Evolutionary conservation across 129 eudicot species (phyloP).

Genomic region (Gnaphalium uliginosum): DNA sequence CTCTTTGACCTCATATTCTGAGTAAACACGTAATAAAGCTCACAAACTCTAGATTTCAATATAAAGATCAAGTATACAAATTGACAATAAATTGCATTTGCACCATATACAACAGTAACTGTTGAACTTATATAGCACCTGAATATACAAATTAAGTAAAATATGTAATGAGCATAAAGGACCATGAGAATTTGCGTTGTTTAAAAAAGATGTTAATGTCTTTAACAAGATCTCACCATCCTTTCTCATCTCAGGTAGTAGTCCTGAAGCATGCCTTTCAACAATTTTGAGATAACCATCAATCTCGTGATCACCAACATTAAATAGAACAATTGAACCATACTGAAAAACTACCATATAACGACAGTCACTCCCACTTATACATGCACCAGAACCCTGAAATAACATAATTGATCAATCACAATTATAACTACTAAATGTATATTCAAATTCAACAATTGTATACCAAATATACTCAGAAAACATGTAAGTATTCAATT

Average conservation of each 20-base stretch:
- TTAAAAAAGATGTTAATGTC: constrained; percentile 30
- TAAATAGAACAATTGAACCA: constrained; percentile 89
- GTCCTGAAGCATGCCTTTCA: constrained; percentile 74
- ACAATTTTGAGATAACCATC: constrained; percentile 88
- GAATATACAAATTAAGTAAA: background rate
- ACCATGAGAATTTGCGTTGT: background rate
- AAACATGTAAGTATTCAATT: constrained; percentile 12
- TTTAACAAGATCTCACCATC: constrained; percentile 57
- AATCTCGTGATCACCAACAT: constrained; percentile 76
- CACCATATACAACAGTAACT: background rate
- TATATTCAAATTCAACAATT: background rate
- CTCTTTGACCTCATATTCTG: constrained; percentile 92
- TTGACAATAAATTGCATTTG: background rate
- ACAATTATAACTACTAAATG: constrained; percentile 8
- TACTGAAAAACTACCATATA: constrained; percentile 92
- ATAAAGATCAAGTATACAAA: background rate
- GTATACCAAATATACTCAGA: constrained; percentile 21
- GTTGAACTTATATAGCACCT: background rate
- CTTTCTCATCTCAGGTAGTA: constrained; percentile 88
- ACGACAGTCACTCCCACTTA: constrained; percentile 70
- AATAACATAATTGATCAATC: constrained; percentile 15
- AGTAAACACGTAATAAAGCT: constrained; percentile 7
- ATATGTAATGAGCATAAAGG: background rate
- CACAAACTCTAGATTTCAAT: constrained; percentile 18
- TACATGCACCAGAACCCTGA: constrained; percentile 64